Base-by-base conservation (phyloP, 129 eudicot genomes). In the Silybum marianum region DNA sequence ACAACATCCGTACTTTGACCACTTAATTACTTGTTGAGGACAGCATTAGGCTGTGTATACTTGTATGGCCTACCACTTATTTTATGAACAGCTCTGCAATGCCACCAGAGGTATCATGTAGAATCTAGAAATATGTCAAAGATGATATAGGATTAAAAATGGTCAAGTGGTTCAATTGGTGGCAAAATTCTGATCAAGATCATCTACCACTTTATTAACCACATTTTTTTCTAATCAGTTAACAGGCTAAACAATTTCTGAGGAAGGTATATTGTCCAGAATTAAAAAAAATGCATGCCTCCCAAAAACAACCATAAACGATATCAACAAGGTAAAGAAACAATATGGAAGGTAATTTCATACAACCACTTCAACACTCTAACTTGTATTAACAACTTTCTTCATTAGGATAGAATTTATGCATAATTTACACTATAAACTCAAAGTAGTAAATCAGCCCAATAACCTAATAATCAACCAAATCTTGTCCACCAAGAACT, bases 81-180 rank as follows among this genome's bases (percentile, higher is more conserved):
- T 51, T 51, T 51, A 19, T 51, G 21, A 51, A 51, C 62, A 51
- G 21, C 62, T 16, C 62, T 16, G 21, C 19, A 18, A 14, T 51
- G 62, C 21, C 62, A 51, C 62, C 62, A 51, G 5, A 1, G 62
- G 12, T 9, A 62, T 62, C 60, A 76, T 62, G 34, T 63, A 40
- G 38, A 62, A n/a, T 54, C 73, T 42, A 77, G 38, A 24, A 63
- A 77, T 62, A 63, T 63, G 62, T 77, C 71, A 77, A n/a, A 66
- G 16, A 77, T 63, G 73, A 66, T 23, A 66, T 3, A 77, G 24
- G 36, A 22, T 6, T 60, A 30, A 72, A 76, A 76, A 76, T 38
- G 9, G 7, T 77, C 10, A 21, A 22, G 16, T 58, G 23, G 26
- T 77, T 38, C 73, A 77, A 21, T 36, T 77, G 42, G 62, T 36